Conservation (phyloP, 805 yeast genomes). For the Brettanomyces sp. region DNA sequence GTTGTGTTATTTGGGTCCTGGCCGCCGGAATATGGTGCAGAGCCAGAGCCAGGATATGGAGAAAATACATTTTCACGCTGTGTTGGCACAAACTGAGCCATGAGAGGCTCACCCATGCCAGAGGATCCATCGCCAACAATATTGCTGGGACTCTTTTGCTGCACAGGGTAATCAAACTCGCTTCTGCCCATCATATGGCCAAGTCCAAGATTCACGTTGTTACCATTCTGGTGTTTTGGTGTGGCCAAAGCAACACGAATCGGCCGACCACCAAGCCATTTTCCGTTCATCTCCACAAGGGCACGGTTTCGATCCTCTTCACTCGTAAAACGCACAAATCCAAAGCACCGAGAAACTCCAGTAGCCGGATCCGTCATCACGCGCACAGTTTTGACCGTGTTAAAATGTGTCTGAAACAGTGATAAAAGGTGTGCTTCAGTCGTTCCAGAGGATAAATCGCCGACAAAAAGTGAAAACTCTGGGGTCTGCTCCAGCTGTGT, state of each 20-base stretch:
- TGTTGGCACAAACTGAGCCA: background rate
- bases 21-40: conserved; percentile 11
- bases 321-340: conserved; percentile 67
- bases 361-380: conserved; percentile 82
- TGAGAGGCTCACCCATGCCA: background rate
- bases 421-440: conserved; percentile 74
- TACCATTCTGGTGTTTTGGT: conserved; percentile 40
- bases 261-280: conserved; percentile 71
- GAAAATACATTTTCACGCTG: no score
- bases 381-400: conserved; percentile 66
- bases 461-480: conserved; percentile 73
- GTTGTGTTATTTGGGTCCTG: conserved; percentile 69
- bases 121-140: background rate
- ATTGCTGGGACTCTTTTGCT: background rate
- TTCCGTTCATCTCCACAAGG: conserved; percentile 66
- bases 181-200: background rate
- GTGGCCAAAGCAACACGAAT: conserved; percentile 73
- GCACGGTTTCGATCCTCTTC: conserved; percentile 64
- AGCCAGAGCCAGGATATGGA: conserved; percentile 1
- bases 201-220: conserved; percentile 7
- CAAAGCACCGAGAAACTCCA: conserved; percentile 71
- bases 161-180: conserved; percentile 3
- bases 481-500: conserved; percentile 68
- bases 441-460: conserved; percentile 68
- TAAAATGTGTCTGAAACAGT: conserved; percentile 57